Conservation (phyloP, 1,139 yeast species). For the Hemisphaericaspora xylanilytica region DNA sequence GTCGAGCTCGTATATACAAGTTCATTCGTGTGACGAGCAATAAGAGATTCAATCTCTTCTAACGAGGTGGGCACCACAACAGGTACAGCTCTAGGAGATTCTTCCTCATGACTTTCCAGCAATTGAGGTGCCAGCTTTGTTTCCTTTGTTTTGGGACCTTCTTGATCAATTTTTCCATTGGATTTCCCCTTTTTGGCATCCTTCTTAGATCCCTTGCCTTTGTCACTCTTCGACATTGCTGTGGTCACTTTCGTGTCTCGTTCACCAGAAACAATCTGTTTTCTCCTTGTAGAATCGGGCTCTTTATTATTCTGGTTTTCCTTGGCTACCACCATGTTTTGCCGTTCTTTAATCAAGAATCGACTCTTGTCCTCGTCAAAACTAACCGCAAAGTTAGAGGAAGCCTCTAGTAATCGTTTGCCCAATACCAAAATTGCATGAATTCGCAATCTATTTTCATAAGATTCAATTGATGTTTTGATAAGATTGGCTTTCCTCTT, state of each 20-base stretch:
- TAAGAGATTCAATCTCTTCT: conserved; percentile 33
- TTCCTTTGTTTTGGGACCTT: no score
- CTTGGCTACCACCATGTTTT: no score
- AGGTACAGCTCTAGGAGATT: background rate
- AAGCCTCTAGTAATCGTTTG: conserved; percentile 7
- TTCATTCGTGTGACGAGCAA: conserved; percentile 22
- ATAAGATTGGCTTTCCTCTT: background rate
- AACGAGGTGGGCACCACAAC: conserved; percentile 19
- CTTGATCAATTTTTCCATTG: background rate
- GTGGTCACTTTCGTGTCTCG: no score
- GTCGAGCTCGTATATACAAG: conserved; percentile 6
- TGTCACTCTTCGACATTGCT: background rate
- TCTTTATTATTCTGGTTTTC: conserved; percentile 4
- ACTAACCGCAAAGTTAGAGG: conserved; percentile 3
- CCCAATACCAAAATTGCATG: conserved; percentile 23
- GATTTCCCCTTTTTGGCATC: background rate
- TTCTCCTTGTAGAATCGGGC: conserved; percentile 9
- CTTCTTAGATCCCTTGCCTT: background rate
- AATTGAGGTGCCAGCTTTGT: background rate
- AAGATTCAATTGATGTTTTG: conserved; percentile 11
- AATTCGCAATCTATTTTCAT: conserved; percentile 26
- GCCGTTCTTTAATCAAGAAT: conserved; percentile 5
- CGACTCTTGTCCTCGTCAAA: conserved; percentile 2
- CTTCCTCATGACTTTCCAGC: background rate
- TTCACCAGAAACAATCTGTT: no score